Base-by-base conservation (phyloP, 140 eudicot species). In the Ambrosia hybrid region DNA sequence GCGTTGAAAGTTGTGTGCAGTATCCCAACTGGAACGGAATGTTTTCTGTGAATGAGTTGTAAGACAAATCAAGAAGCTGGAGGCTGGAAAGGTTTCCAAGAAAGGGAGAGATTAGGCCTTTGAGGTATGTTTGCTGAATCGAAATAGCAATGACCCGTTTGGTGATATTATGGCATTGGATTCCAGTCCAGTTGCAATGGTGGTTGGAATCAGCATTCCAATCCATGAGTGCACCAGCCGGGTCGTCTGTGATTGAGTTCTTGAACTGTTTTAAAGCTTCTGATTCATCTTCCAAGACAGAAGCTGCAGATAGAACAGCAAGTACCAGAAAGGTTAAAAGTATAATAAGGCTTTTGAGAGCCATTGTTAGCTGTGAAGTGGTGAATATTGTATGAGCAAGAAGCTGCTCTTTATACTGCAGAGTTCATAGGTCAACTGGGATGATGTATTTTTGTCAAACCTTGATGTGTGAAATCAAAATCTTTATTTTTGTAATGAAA, bases 151-250 rank as follows among this genome's bases (percentile, higher is more conserved):
- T 6, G 17, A 89, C 84, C 12, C 49, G 73, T 10, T 30, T 12
- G 0, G 86, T 68, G 1, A 74, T 33, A 11, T 83, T 65, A 58
- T 86, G 80, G 39, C 98, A 92, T 11, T 69, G 37, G 41, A 92
- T 79, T 67, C 96, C 98, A 13, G 96, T 57, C 98, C 98, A 89
- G 84, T 89, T 92, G 84, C 98, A 92, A 48, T 89, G 89, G 46
- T 71, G 89, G 14, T 6, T 67, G 53, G 82, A 63, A 53, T 68
- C 84, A 10, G 51, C 7, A 59, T 46, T 80, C 98, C 98, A 92
- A 49, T 48, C 53, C 4, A 48, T 14, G n/a, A 48, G 53, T 48
- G 53, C 53, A 48, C 53, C 53, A 9, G 53, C 9, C n/a, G 53
- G 53, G 53, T 48, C 53, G 9, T 48, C n/a, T 2, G 53, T 48